A percentile compares a stretch with the other conserved stretches of the same genome.
phyloP scores from a whole-genome alignment of 495 filamentous ascomycete species.

The Aspergillus haitiensis region DNA sequence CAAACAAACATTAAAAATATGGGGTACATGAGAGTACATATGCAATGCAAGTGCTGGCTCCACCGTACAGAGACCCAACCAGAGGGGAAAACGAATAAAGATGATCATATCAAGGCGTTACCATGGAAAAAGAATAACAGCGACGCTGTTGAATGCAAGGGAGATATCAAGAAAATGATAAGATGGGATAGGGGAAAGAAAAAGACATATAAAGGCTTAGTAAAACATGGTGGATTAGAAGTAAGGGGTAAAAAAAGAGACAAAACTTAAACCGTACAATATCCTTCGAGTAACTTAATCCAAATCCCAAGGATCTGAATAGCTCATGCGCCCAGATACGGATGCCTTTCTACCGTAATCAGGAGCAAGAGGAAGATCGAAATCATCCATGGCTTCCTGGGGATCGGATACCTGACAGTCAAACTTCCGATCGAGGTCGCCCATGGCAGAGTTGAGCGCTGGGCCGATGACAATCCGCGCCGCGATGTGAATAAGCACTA shows the following conservation, averaged over 20 bases:
- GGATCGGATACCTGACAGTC: conserved; percentile 22
- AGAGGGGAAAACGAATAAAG: conserved; percentile 5
- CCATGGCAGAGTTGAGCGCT: conserved; percentile 23
- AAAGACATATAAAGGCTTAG: neutral
- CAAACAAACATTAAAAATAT: conserved; percentile 23
- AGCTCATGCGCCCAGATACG: conserved; percentile 32
- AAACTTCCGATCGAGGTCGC: conserved; percentile 21
- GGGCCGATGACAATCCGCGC: conserved; percentile 66
- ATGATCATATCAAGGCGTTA: conserved; percentile 23
- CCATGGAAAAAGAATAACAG: conserved; percentile 18
- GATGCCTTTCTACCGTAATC: conserved; percentile 28
- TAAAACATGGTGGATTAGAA: neutral
- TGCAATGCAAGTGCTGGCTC: conserved; percentile 13
- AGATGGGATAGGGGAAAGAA: neutral
- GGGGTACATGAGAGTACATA: conserved; percentile 17
- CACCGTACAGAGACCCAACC: conserved; percentile 17
- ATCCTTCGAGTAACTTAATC: conserved; percentile 21
- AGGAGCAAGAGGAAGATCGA: conserved; percentile 43
- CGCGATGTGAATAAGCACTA: conserved; percentile 76
- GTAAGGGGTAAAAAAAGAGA: neutral
- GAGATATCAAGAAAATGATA: conserved; percentile 3
- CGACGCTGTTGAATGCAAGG: conserved; percentile 3
- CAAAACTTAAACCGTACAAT: no score
- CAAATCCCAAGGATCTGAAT: conserved; percentile 36
- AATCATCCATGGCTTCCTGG: conserved; percentile 41